phyloP scores from a whole-genome alignment of 1,284 basidiomycete genomes.

The Cystobasidium sp. region DNA sequence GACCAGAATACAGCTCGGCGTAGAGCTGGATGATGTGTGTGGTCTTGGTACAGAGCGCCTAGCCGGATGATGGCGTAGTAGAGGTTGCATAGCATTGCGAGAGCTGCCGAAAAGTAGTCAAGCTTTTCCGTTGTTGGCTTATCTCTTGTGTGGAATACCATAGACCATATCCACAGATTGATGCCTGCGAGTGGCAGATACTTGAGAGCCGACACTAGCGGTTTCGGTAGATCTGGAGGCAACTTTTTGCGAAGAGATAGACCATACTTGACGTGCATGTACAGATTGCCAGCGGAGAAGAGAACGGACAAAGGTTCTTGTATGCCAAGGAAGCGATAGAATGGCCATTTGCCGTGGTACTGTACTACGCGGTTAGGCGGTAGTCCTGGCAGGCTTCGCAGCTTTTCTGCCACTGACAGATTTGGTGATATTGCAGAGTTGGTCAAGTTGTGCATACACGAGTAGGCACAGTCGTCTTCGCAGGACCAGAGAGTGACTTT shows the following conservation, averaged over 20 bases:
- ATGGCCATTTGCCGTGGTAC: slow-evolving; percentile 97
- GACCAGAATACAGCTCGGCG: slow-evolving; percentile 56
- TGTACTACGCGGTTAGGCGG: slow-evolving; percentile 60
- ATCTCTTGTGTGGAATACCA: slow-evolving; percentile 92
- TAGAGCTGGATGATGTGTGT: background rate
- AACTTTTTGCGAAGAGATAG: slow-evolving; percentile 54
- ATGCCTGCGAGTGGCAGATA: slow-evolving; percentile 73
- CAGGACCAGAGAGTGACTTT: slow-evolving; percentile 70
- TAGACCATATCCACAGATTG: slow-evolving; percentile 92
- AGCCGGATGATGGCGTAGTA: slow-evolving; percentile 62
- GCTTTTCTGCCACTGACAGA: background rate
- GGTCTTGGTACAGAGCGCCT: slow-evolving; percentile 49
- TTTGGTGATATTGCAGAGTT: slow-evolving; percentile 62
- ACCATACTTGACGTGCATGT: slow-evolving; percentile 69
- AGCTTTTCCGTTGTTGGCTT: slow-evolving; percentile 80
- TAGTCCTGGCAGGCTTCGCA: slow-evolving; percentile 49
- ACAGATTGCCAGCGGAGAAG: slow-evolving; percentile 85
- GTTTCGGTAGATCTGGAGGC: slow-evolving; percentile 22
- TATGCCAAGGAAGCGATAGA: slow-evolving; percentile 76
- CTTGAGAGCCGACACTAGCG: slow-evolving; percentile 72
- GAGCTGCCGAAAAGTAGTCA: slow-evolving; percentile 93
- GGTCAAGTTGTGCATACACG: slow-evolving; percentile 83
- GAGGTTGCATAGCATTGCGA: slow-evolving; percentile 70
- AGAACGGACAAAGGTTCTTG: slow-evolving; percentile 93
- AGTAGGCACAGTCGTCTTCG: slow-evolving; percentile 82